phyloP scores from a whole-genome alignment of 1,139 yeast species.

The Pichia sp. region DNA sequence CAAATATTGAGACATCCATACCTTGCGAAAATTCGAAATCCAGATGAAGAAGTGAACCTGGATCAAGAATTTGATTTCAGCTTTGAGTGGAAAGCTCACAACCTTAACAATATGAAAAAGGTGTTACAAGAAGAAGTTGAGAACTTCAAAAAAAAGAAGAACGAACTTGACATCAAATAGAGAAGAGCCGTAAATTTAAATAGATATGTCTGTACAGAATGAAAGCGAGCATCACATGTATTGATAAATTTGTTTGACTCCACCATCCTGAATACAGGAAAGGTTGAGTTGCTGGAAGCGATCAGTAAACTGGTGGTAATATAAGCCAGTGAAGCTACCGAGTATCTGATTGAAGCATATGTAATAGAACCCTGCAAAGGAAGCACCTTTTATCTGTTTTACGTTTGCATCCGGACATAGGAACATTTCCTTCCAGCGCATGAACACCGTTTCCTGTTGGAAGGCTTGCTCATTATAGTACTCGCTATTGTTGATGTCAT shows the following conservation, averaged over 20 bases:
- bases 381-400: constrained; percentile 68
- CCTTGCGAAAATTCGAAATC: constrained; percentile 40
- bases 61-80: constrained; percentile 48
- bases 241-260: constrained; percentile 32
- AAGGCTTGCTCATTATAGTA: constrained; percentile 29
- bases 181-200: background rate
- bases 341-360: constrained; percentile 71
- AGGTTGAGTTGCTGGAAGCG: constrained; percentile 64
- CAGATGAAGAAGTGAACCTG: constrained; percentile 43
- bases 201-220: too few species aligned
- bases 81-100: constrained; percentile 41
- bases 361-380: constrained; percentile 90
- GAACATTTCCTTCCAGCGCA: constrained; percentile 95
- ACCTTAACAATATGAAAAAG: constrained; percentile 35
- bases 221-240: constrained; percentile 18
- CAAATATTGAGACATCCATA: constrained; percentile 48
- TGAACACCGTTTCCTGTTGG: constrained; percentile 52
- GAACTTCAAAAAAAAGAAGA: constrained; percentile 28
- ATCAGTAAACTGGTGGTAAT: constrained; percentile 72
- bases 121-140: constrained; percentile 42
- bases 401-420: constrained; percentile 72
- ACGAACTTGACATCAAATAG: constrained; percentile 1
- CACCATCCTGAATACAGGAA: constrained; percentile 37
- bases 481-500: constrained; percentile 24
- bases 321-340: constrained; percentile 72